Evolutionary conservation across 179 eudicot species (phyloP).

Genomic region (Patellifolia procumbens): DNA sequence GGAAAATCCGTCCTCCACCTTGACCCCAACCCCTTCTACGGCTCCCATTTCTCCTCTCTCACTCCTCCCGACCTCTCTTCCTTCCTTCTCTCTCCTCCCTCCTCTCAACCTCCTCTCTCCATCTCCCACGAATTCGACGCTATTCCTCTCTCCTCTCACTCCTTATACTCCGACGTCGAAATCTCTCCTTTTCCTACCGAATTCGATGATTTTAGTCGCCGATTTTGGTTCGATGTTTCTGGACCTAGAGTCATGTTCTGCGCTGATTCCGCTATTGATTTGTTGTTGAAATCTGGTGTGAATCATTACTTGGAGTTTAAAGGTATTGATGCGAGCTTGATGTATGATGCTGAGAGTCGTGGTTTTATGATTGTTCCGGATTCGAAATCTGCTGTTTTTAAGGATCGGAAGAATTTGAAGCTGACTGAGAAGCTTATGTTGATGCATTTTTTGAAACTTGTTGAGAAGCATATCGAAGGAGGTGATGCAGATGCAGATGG

Average conservation of each 20-base stretch:
- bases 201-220: conserved; percentile 23
- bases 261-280: conserved; percentile 56
- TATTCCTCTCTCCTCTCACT: conserved; percentile 36
- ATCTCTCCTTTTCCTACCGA: conserved; percentile 28
- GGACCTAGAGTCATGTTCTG: conserved; percentile 86
- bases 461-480: conserved; percentile 50
- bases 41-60: conserved; percentile 69
- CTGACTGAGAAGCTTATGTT: conserved; percentile 59
- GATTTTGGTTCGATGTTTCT: conserved; percentile 51
- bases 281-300: conserved; percentile 59
- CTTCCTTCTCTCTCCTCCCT: conserved; percentile 39
- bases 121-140: conserved; percentile 16
- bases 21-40: conserved; percentile 86
- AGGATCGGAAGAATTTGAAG: conserved; percentile 37
- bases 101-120: conserved; percentile 1
- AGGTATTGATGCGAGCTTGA: conserved; percentile 54
- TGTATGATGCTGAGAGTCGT: conserved; percentile 37
- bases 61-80: conserved; percentile 50
- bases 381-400: conserved; percentile 65
- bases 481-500: too few species aligned
- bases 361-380: conserved; percentile 59
- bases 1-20: conserved; percentile 89
- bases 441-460: conserved; percentile 67
- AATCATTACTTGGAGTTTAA: conserved; percentile 75
- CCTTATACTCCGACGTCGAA: conserved; percentile 45